Base-by-base conservation (phyloP, 2,329 filamentous ascomycete genomes). In the Colletotrichum camelliae region DNA sequence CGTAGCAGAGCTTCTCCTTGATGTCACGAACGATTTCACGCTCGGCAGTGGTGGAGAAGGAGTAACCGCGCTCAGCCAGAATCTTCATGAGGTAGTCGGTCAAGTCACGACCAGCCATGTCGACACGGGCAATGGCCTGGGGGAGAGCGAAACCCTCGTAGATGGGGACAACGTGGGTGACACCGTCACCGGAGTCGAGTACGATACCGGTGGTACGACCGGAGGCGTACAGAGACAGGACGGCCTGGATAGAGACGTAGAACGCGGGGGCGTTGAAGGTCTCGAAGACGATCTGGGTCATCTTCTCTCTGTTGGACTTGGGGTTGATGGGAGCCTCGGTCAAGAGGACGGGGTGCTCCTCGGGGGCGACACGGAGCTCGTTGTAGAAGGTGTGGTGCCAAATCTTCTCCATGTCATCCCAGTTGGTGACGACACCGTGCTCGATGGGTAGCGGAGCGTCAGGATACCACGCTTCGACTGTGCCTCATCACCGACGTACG, bases 321-420 rank as follows among this genome's bases (percentile, higher is more conserved):
- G 97, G 97, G 94, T 99, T 99, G 94, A 99, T 98, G 83, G 97
- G 97, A 84, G 97, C 97, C 92, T 99, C 97, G 83, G 97, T 99
- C 88, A 99, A 93, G 86, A 99, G 93, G 87, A 98, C 96, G 84
- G 97, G 97, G 93, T 99, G 97, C 94, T 99, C 97, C 93, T 99
- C 97, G 84, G 97, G 97, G 84, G 97, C 97, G 81, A 99, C 97
- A 96, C 97, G 96, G 86, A 99, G 93, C 93, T 99, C 97, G 91
- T 99, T 99, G 95, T 98, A 99, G 93, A 99, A 99, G 87, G 97
- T 98, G 95, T 99, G 97, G 90, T 99, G 97, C 97, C 97, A 99
- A 84, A 99, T 98, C 94, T 98, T 98, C 93, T 98, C 97, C 97
- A 98, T 98, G 89, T 98, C 97, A 88, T 99, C 97, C 97, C 97